Percentiles rank a stretch among this genome's conserved stretches.
These are phyloP conservation scores for Pleurotus eryngii DNA, from an alignment of 768 basidiomycete species.

Conservation along the genomic window DNA sequence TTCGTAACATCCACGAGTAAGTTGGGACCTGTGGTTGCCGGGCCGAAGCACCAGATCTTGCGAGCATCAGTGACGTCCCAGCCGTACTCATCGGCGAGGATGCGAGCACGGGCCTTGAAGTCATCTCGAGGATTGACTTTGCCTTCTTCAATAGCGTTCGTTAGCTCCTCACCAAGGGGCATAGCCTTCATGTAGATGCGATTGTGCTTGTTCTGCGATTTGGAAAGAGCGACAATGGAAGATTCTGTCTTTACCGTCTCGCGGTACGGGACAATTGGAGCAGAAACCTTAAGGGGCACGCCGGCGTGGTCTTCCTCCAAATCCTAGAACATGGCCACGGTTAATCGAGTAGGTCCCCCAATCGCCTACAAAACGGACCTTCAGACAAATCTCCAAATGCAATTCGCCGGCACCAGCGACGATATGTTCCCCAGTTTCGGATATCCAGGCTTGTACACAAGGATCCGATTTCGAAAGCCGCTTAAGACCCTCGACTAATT, in stretches of 20 bases:
- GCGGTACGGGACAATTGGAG: constrained; percentile 95
- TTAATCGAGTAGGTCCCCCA: neutral
- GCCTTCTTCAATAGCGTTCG: constrained; percentile 88
- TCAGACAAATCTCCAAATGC: constrained; percentile 99
- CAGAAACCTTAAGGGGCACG: constrained; percentile 97
- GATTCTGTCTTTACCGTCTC: constrained; percentile 98
- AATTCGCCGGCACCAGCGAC: constrained; percentile 99
- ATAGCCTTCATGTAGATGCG: constrained; percentile 92
- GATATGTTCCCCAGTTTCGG: constrained; percentile 94
- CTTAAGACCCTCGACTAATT: constrained; percentile 99
- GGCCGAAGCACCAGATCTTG: constrained; percentile 99
- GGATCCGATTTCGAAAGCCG: constrained; percentile 99
- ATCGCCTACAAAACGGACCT: constrained; percentile 44
- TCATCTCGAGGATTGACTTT: constrained; percentile 89
- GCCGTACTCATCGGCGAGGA: constrained; percentile 92
- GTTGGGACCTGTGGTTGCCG: constrained; percentile 96
- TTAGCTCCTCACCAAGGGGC: constrained; percentile 92
- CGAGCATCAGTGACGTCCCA: constrained; percentile 99
- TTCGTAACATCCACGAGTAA: constrained; percentile 97
- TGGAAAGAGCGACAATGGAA: constrained; percentile 92
- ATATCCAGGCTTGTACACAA: constrained; percentile 94
- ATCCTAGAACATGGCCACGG: constrained; percentile 52
- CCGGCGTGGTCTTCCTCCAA: constrained; percentile 99
- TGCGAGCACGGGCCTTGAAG: constrained; percentile 93
- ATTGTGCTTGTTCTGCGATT: constrained; percentile 99